Conservation (phyloP, 2,329 filamentous ascomycete genomes). For the Tolypocladium pustulatum region DNA sequence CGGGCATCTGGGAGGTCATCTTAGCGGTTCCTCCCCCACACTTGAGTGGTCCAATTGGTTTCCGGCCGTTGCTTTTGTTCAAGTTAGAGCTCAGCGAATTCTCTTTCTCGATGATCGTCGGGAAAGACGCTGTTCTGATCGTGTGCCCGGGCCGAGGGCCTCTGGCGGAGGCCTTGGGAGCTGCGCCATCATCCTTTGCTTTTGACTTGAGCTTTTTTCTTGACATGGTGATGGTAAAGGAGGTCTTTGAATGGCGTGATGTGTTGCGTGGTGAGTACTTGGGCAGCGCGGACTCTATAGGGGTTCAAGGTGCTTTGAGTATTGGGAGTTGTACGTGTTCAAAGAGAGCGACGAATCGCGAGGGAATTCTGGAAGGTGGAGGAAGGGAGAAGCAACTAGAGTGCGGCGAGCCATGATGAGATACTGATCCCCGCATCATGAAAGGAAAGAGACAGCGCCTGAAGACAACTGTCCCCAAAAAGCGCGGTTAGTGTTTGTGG, state of each 20-base stretch:
- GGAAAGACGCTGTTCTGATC: background rate
- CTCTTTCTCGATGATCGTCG: background rate
- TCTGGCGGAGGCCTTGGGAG: background rate
- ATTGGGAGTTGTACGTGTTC: background rate
- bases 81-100: background rate
- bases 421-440: background rate
- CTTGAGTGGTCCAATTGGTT: background rate
- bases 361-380: background rate
- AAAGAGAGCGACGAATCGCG: background rate
- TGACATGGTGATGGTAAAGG: background rate
- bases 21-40: background rate
- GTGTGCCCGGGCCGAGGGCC: background rate
- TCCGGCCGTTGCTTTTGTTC: background rate
- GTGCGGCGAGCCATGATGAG: no score
- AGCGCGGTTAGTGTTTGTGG: background rate
- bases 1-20: no score
- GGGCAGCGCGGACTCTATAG: no score
- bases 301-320: no score
- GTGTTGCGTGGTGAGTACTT: no score
- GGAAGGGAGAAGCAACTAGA: background rate
- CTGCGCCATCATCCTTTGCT: background rate
- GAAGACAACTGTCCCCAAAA: background rate
- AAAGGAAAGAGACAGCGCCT: background rate
- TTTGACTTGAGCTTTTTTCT: background rate
- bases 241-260: no score